Conservation (phyloP, 129 eudicot genomes). For the Artemisia argyi region DNA sequence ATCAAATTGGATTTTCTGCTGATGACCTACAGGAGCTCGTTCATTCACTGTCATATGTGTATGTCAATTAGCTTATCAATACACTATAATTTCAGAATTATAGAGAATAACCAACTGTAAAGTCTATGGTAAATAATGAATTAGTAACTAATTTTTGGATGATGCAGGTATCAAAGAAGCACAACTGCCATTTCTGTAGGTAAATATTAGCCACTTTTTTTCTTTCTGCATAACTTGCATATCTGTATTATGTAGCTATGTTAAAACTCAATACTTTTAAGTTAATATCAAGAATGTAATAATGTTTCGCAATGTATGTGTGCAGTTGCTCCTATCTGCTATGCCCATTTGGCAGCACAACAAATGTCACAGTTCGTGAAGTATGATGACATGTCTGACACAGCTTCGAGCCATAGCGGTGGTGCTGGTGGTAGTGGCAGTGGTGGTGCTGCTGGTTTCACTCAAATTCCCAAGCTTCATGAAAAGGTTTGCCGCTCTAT, state of each 20-base stretch:
- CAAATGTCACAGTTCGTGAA: too few species aligned
- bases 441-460: conserved; percentile 34
- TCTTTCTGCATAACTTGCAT: too few species aligned
- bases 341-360: too few species aligned
- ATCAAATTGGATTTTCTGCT: conserved; percentile 59
- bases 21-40: conserved; percentile 81
- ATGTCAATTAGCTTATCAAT: conserved; percentile 19
- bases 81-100: too few species aligned
- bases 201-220: too few species aligned
- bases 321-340: conserved; percentile 50
- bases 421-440: conserved; percentile 41
- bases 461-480: conserved; percentile 61
- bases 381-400: background rate
- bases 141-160: too few species aligned
- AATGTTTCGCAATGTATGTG: background rate
- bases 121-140: too few species aligned
- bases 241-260: too few species aligned
- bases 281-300: background rate
- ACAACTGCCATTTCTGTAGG: too few species aligned
- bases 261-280: too few species aligned
- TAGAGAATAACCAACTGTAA: too few species aligned
- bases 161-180: too few species aligned
- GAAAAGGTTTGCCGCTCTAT: conserved; percentile 55
- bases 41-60: conserved; percentile 65
- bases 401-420: conserved; percentile 59